Evolutionary conservation across 176 grass and related monocot genomes (phyloP).

Genomic region (Dendrocalamus sinicus): DNA sequence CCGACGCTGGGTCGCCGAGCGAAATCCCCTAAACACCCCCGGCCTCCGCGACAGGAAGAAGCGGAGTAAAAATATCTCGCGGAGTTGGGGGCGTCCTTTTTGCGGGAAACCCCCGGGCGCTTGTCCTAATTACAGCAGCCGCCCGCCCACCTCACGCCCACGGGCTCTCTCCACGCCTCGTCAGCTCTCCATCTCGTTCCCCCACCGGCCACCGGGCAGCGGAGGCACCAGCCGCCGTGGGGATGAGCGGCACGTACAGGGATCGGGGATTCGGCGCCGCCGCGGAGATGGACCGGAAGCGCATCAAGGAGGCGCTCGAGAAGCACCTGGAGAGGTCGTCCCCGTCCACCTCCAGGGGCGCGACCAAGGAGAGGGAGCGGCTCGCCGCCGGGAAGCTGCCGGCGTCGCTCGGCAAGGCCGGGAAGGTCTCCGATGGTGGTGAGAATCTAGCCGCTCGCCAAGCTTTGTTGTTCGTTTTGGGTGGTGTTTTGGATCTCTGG

Average conservation of each 20-base stretch:
- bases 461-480: slow-evolving; percentile 22
- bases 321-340: slow-evolving; percentile 79
- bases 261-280: slow-evolving; percentile 54
- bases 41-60: background rate
- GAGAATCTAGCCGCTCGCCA: slow-evolving; percentile 38
- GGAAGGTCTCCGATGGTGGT: slow-evolving; percentile 73
- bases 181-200: slow-evolving; percentile 39
- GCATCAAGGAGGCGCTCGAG: slow-evolving; percentile 83
- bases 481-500: background rate
- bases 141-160: slow-evolving; percentile 34
- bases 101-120: slow-evolving; percentile 38
- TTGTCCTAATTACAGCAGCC: slow-evolving; percentile 39
- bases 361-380: slow-evolving; percentile 59
- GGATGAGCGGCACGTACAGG: slow-evolving; percentile 56
- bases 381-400: slow-evolving; percentile 61
- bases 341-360: slow-evolving; percentile 71
- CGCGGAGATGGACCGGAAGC: slow-evolving; percentile 72
- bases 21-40: background rate
- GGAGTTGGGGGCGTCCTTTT: slow-evolving; percentile 23
- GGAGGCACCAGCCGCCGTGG: background rate
- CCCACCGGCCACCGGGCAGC: slow-evolving; percentile 26
- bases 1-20: background rate
- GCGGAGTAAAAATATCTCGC: slow-evolving; percentile 49
- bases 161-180: slow-evolving; percentile 20
- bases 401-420: slow-evolving; percentile 53